Evolutionary conservation across 345 rosid species (phyloP).

Genomic region (Acer saccharum): DNA sequence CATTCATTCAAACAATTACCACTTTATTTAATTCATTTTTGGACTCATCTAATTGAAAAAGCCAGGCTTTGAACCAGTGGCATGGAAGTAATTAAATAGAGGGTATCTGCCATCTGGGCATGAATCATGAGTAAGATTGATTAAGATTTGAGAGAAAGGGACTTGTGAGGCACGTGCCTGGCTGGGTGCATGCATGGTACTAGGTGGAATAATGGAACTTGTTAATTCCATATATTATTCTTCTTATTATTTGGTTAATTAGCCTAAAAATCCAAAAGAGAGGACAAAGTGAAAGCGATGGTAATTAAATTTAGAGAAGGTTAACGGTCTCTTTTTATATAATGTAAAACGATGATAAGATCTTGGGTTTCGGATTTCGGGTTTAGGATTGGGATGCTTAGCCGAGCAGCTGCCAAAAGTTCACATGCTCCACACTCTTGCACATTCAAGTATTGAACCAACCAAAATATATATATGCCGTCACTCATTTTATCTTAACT

Average conservation of each 20-base stretch:
- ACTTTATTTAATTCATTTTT: background rate
- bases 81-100: too few species aligned
- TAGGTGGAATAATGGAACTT: too few species aligned
- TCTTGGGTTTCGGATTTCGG: constrained; percentile 6
- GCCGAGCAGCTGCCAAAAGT: constrained; percentile 31
- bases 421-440: background rate
- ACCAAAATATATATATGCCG: background rate
- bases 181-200: too few species aligned
- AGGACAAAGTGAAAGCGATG: constrained; percentile 22
- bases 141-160: background rate
- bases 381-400: constrained; percentile 28
- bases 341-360: background rate
- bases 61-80: too few species aligned
- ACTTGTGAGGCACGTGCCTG: background rate
- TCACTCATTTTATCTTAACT: too few species aligned
- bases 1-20: background rate
- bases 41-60: background rate
- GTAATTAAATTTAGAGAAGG: constrained; percentile 2
- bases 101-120: too few species aligned
- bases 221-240: too few species aligned
- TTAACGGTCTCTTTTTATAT: constrained; percentile 21
- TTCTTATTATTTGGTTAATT: too few species aligned
- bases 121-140: background rate
- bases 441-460: background rate
- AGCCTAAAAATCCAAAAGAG: background rate